These are phyloP conservation scores for Monilinia fructigena DNA, from an alignment of 2,329 filamentous ascomycete species.

Conservation along the genomic window DNA sequence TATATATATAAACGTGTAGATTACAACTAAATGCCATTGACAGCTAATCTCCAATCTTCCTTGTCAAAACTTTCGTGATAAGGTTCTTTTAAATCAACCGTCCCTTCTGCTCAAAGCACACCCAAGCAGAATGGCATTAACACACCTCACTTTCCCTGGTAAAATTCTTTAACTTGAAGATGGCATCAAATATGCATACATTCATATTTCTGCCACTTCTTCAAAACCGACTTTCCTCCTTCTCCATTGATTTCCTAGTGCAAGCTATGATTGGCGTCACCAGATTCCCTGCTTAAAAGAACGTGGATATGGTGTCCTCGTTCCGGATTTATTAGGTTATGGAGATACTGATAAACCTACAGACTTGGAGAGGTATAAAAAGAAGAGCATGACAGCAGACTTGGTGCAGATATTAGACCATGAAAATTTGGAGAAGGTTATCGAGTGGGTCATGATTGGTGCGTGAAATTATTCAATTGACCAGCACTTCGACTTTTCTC, in stretches of 20 bases:
- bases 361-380: constrained; percentile 22
- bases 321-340: constrained; percentile 26
- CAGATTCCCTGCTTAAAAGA: constrained; percentile 25
- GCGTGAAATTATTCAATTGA: constrained; percentile 8
- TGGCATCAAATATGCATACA: constrained; percentile 24
- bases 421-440: constrained; percentile 22
- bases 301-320: constrained; percentile 26
- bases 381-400: constrained; percentile 23
- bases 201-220: constrained; percentile 23
- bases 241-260: constrained; percentile 27
- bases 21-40: too few species aligned
- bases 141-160: not conserved
- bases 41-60: too few species aligned
- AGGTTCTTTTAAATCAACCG: too few species aligned
- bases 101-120: not conserved
- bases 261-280: constrained; percentile 26
- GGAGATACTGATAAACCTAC: constrained; percentile 26
- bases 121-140: not conserved
- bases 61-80: too few species aligned
- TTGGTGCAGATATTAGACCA: constrained; percentile 23
- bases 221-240: constrained; percentile 25
- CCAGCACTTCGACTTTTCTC: not conserved
- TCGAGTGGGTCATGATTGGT: constrained; percentile 30
- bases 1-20: too few species aligned
- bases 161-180: not conserved